Base-by-base conservation (phyloP, 768 basidiomycete genomes). In the Leccinellum albellum region DNA sequence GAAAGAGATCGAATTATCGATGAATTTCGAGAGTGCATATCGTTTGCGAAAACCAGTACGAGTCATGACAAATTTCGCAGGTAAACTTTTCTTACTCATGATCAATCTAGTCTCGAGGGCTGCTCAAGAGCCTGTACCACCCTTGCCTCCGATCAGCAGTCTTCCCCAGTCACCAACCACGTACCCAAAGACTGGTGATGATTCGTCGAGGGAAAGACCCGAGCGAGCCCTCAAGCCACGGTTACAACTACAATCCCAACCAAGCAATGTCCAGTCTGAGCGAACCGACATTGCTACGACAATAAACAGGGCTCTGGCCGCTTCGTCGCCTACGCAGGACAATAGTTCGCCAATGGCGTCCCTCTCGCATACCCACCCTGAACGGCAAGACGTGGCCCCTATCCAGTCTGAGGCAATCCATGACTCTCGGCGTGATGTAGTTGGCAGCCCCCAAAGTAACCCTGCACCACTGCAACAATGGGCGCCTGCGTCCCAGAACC, bases 11-110 rank as follows among this genome's bases (percentile, higher is more conserved):
- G 75, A 60, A 78, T 94, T 62, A 69, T 89, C 44, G 65, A 75
- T 8, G 88, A 91, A 65, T 84, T 99, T 68, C 79, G 76, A 46
- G 94, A 93, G 31, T 95, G 92, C 66, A 89, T 93, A 58, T 86
- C 87, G 37, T 91, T 93, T 70, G 89, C 92, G 29, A 75, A 79
- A 26, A 79, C 80, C 32, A 70, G 94, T 95, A 67, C 71, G 91
- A 15, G 60, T 47, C 24, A 29, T 35, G 35, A 31, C 23, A 8
- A 23, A 40, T 40, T 61, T 31, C 33, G 1, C n/a, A 20, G 21
- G 54, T 42, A 24, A 15, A 32, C 24, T 51, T 49, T 57, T 51
- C 53, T 65, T 21, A 56, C 35, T 40, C 28, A 53, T 53, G 15
- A 15, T 17, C 26, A 31, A 35, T n/a, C 13, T 46, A 87, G 85